Evolutionary conservation across 2,329 filamentous ascomycete genomes (phyloP), one percentile per base, ranked within the genome.

Genomic region (Diaporthe citrichinensis): DNA sequence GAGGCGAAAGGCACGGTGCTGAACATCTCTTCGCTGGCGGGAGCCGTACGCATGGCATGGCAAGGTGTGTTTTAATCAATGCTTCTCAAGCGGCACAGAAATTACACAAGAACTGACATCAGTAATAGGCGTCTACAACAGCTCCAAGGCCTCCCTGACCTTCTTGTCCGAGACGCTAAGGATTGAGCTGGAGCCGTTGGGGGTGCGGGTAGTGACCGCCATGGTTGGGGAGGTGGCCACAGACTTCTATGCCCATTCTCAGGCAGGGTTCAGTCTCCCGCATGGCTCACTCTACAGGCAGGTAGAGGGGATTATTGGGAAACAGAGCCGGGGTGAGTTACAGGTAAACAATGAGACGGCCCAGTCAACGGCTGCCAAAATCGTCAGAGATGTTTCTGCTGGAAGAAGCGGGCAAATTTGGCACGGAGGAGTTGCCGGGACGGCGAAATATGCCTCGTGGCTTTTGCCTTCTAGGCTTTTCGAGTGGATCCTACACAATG

Each of bases 1-100:
- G 76, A 79, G n/a, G 78, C 80, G 14, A 77, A 78, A 68, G 81
- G 81, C 3, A 74, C 80, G 1, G 74, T 84, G 14, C 75, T 80
- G 20, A 82, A 81, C 44, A 78, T 79, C 25, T 73, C 51, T 17
- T 79, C 76, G 2, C 55, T 78, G 23, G 72, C 59, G 9, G 69
- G 71, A 6, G 67, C 69, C 5, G 31, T 79, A 9, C 51, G 61
- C 2, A 61, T 78, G 25, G 72, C 78, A 10, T 80, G 79, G 78
- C 55, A 62, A 61, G 78, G 78, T 78, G 36, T 12, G 36, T 2
- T 39, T 39, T 0, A 39, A 9, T 0, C 36, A 10, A 9, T 39
- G 9, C 2, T 12, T 39, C 2, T 39, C 36, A 39, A 39, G 10
- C 12, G 2, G 10, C 36, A 39, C 10, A 12, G 2, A 2, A 2